Base-by-base conservation (phyloP, 805 yeast genomes). In the Candida ortonii region DNA sequence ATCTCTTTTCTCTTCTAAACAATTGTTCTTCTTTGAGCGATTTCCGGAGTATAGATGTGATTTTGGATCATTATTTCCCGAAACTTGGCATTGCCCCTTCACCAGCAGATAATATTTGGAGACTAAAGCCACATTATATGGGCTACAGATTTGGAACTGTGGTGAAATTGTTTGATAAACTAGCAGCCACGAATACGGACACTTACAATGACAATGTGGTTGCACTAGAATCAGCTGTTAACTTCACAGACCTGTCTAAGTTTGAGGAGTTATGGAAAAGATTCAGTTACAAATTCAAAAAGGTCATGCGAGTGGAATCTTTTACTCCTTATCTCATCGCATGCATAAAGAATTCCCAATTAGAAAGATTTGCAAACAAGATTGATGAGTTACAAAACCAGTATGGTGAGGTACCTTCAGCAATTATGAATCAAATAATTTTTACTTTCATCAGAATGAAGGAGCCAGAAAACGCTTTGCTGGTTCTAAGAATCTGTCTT, bases 341-440 rank as follows among this genome's bases (percentile, higher is more conserved):
- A 10, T 36, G 46, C 34, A 36, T 50, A 9, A 46, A 48, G 27
- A 34, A 32, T 9, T 31, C 35, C 30, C 47, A 52, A 1, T 24
- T 48, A 3, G 25, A 33, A 14, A 43, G 48, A 5, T 9, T 46
- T 6, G 37, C 45, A n/a, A 22, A 22, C 3, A 34, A 39, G 16
- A 19, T 57, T 6, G 43, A 49, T 13, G 41, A 41, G 11, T 31
- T 53, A 1, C 31, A 34, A 8, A 16, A 38, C 20, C 24, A 19
- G 10, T 35, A 34, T 10, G 37, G 43, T 4, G 16, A 19, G 11
- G 26, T 58, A 3, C 59, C 60, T 7, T 30, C 49, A 4, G 25
- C 13, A 10, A 14, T 51, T 8, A 50, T 50, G 27, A 53, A 58
- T 34, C 55, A 55, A 33, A 36, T 55, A 41, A 52, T 58, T 6